phyloP scores from a whole-genome alignment of 768 basidiomycete species.

The Amanita brunnescens region DNA sequence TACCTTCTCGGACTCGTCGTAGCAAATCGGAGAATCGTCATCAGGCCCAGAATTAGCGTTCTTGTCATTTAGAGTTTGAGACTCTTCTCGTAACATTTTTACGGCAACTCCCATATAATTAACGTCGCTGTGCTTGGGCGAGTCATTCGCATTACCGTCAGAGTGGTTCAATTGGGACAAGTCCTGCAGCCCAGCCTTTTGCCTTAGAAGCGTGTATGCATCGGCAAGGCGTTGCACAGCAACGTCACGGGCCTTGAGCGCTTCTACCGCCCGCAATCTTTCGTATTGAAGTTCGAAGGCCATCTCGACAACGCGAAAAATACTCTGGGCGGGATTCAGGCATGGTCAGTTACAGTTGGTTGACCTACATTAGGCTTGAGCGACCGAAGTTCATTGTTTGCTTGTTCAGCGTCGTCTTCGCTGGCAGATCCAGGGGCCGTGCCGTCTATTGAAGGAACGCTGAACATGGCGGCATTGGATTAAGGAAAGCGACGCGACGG shows the following conservation, averaged over 20 bases:
- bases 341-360: not conserved
- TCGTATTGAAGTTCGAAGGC: constrained; percentile 49
- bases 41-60: constrained; percentile 11
- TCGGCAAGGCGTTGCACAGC: constrained; percentile 49
- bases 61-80: constrained; percentile 7
- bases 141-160: constrained; percentile 15
- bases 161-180: constrained; percentile 31
- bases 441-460: not conserved
- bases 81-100: constrained; percentile 21
- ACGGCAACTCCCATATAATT: constrained; percentile 30
- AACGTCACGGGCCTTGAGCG: constrained; percentile 53
- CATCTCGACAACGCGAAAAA: constrained; percentile 40
- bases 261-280: constrained; percentile 43
- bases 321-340: constrained; percentile 24
- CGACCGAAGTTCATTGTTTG: not conserved
- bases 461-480: not conserved
- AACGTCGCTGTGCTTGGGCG: constrained; percentile 21
- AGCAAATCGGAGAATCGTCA: constrained; percentile 29
- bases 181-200: constrained; percentile 46
- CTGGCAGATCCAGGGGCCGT: not conserved
- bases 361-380: constrained; percentile 3
- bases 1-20: constrained; percentile 26
- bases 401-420: not conserved
- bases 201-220: constrained; percentile 51
- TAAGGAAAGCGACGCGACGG: no score